Conservation (phyloP, 2,329 filamentous ascomycete species). For the Diaporthe sp. region DNA sequence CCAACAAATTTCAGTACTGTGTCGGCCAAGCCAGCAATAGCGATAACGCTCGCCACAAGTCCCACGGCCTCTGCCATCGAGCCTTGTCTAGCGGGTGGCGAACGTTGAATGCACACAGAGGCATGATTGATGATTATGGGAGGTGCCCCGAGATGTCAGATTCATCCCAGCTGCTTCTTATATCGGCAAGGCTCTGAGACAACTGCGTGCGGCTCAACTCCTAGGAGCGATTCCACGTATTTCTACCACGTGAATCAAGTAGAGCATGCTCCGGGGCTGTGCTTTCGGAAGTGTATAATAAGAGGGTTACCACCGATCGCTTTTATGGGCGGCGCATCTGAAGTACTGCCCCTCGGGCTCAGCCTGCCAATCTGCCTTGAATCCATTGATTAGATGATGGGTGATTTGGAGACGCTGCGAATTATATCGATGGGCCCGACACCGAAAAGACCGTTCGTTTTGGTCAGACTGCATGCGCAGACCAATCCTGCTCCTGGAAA, state of each 20-base stretch:
- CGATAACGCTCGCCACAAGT: neutral
- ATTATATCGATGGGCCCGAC: neutral
- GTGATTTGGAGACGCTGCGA: neutral
- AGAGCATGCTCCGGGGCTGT: neutral
- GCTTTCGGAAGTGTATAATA: neutral
- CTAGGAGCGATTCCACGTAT: neutral
- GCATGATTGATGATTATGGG: neutral
- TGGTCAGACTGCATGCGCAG: slow-evolving; percentile 1
- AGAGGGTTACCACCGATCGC: neutral
- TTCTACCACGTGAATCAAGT: neutral
- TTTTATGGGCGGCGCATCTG: neutral
- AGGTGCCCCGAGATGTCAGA: neutral
- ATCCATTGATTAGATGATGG: neutral
- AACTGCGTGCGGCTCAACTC: neutral
- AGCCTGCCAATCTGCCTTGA: neutral
- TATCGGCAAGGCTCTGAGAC: neutral
- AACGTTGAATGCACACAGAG: neutral
- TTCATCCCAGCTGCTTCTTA: neutral
- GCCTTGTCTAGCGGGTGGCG: neutral
- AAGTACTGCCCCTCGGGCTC: neutral
- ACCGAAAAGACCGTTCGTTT: neutral
- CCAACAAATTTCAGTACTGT: neutral
- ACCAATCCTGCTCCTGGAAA: neutral
- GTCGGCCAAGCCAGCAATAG: neutral
- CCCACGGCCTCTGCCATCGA: slow-evolving; percentile 16